These are phyloP conservation scores for Lachancea lanzarotensis DNA, from an alignment of 805 yeast species.

Conservation along the genomic window DNA sequence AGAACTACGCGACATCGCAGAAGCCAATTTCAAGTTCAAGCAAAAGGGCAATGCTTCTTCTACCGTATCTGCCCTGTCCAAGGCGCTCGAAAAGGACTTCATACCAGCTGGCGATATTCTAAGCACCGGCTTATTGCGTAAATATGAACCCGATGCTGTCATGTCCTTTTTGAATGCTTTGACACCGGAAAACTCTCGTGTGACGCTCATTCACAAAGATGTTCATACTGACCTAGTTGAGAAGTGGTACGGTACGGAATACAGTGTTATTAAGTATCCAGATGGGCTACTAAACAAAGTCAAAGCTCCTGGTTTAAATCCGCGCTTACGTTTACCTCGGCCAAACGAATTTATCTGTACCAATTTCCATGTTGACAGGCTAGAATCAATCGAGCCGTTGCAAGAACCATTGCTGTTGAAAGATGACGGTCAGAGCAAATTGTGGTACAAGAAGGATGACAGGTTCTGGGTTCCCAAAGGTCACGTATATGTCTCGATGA, in stretches of 20 bases:
- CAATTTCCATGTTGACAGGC: conserved; percentile 55
- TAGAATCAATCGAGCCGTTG: conserved; percentile 29
- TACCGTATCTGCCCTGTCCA: conserved; percentile 66
- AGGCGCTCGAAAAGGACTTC: conserved; percentile 46
- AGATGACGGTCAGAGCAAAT: conserved; percentile 42
- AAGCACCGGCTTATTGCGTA: conserved; percentile 48
- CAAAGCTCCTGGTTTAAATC: conserved; percentile 25
- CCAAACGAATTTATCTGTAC: conserved; percentile 80
- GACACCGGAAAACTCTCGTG: conserved; percentile 53
- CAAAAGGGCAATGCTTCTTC: conserved; percentile 69
- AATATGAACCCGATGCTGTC: conserved; percentile 52
- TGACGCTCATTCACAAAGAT: conserved; percentile 47
- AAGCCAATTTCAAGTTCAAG: conserved; percentile 66
- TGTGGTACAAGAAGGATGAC: conserved; percentile 91
- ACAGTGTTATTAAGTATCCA: conserved; percentile 44
- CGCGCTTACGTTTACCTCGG: conserved; percentile 52
- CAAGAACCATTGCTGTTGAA: conserved; percentile 62
- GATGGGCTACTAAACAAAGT: conserved; percentile 33
- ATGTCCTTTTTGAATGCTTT: conserved; percentile 43
- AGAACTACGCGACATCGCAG: conserved; percentile 67
- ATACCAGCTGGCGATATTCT: conserved; percentile 64
- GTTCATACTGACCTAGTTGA: conserved; percentile 51
- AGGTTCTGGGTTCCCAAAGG: conserved; percentile 86
- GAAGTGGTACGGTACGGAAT: conserved; percentile 89
- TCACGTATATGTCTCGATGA: conserved; percentile 54